phyloP scores from a whole-genome alignment of 2,329 filamentous ascomycete genomes.

The Cladophialophora carrionii region DNA sequence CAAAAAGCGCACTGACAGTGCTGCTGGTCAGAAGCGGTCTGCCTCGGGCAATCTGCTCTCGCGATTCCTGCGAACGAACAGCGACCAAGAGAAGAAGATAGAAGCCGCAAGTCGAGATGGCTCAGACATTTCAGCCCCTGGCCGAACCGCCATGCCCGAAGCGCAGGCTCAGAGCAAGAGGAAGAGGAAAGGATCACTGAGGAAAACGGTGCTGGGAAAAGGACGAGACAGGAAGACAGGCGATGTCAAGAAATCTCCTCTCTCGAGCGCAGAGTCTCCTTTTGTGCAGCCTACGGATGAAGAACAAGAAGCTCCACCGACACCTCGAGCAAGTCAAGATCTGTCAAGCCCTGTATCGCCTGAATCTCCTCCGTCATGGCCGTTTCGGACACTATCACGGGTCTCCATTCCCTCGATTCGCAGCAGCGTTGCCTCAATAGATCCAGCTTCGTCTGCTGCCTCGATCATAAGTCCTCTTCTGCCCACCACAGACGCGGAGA shows the following conservation, averaged over 20 bases:
- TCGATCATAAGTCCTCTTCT: slow-evolving; percentile 58
- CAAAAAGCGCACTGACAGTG: slow-evolving; percentile 26
- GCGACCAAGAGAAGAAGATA: slow-evolving; percentile 44
- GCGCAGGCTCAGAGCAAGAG: slow-evolving; percentile 56
- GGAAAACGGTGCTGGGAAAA: slow-evolving; percentile 81
- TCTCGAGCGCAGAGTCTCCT: slow-evolving; percentile 38
- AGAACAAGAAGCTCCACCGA: slow-evolving; percentile 28
- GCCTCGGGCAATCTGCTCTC: slow-evolving; percentile 69
- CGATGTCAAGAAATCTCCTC: slow-evolving; percentile 55
- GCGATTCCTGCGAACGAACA: slow-evolving; percentile 64
- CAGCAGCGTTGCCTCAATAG: slow-evolving; percentile 43
- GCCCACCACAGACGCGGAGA: slow-evolving; percentile 70
- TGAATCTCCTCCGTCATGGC: slow-evolving; percentile 38
- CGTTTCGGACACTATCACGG: slow-evolving; percentile 35
- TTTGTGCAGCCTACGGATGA: slow-evolving; percentile 26
- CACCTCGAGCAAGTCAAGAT: slow-evolving; percentile 33
- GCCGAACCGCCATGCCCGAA: slow-evolving; percentile 52
- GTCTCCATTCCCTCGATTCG: slow-evolving; percentile 40
- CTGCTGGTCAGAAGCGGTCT: slow-evolving; percentile 54
- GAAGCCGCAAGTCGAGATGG: slow-evolving; percentile 40
- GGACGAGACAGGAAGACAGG: slow-evolving; percentile 63
- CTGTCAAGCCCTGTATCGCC: slow-evolving; percentile 30
- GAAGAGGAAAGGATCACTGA: slow-evolving; percentile 78
- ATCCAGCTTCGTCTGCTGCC: slow-evolving; percentile 43
- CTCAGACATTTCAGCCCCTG: slow-evolving; percentile 37